A percentile compares a stretch with the other conserved stretches of the same genome.
phyloP scores from a whole-genome alignment of 1,139 yeast species.

The Saccharomyces hybrid region DNA sequence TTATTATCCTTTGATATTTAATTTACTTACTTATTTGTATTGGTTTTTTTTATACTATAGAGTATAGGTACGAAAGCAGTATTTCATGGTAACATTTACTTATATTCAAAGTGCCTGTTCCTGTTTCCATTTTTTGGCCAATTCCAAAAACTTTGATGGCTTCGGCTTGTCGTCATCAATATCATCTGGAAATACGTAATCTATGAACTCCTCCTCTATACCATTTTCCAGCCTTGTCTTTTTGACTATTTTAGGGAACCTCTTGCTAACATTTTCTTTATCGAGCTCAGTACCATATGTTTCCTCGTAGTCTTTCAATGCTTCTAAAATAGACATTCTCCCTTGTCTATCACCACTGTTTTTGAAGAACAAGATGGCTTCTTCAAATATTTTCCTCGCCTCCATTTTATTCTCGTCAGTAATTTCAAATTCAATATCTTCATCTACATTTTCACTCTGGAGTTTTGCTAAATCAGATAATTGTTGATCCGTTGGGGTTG shows the following conservation, averaged over 20 bases:
- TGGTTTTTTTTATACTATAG: not conserved
- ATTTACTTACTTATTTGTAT: not conserved
- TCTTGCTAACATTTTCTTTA: slow-evolving; percentile 35
- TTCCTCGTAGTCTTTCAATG: slow-evolving; percentile 59
- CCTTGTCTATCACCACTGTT: slow-evolving; percentile 35
- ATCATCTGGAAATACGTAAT: slow-evolving; percentile 64
- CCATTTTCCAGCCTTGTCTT: slow-evolving; percentile 43
- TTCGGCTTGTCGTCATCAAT: slow-evolving; percentile 18
- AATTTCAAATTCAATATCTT: slow-evolving; percentile 40
- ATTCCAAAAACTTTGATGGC: slow-evolving; percentile 49
- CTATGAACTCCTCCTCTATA: slow-evolving; percentile 48
- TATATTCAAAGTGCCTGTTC: slow-evolving; percentile 5
- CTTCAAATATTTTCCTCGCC: slow-evolving; percentile 50
- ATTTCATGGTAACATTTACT: not conserved
- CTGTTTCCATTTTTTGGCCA: slow-evolving; percentile 55
- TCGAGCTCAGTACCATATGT: slow-evolving; percentile 49
- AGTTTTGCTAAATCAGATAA: slow-evolving; percentile 31
- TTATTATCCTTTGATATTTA: not conserved
- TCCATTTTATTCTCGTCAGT: slow-evolving; percentile 45
- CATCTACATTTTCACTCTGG: slow-evolving; percentile 36
- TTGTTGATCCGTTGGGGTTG: slow-evolving; percentile 54
- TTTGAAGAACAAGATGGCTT: slow-evolving; percentile 46
- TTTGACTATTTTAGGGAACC: slow-evolving; percentile 50
- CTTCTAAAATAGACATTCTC: slow-evolving; percentile 51
- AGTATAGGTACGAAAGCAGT: not conserved